Base-by-base conservation (phyloP, 768 basidiomycete species). In the Tricholoma hemisulphureum region DNA sequence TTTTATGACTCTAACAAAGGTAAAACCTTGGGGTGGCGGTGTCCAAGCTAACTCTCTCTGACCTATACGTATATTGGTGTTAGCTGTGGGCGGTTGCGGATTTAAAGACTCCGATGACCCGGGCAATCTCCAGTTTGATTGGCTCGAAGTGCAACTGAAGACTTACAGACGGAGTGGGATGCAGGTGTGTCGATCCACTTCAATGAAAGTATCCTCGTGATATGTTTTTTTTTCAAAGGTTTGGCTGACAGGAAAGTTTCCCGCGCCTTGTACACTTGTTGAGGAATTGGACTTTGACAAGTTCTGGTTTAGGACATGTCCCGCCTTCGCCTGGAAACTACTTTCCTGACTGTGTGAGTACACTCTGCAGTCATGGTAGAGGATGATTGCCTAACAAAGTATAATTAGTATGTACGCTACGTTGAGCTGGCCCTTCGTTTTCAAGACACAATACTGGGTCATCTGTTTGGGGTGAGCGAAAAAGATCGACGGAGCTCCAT, bases 1-100 rank as follows among this genome's bases (percentile, higher is more conserved):
- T 95, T 91, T 75, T 95, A 89, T 70, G 89, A 92, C 69, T 86
- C 89, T 13, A 95, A 95, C 71, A 90, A 91, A 76, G 88, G 91
- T 88, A 53, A 57, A 77, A 62, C 31, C 26, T 18, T 29, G n/a
- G 16, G n/a, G 3, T 35, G 53, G 41, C 45, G 16, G 37, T 57
- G 39, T 18, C 41, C 26, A 28, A 26, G 29, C 23, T 26, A 49
- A 34, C 23, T 53, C 53, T 45, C 29, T 55, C 50, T 34, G 51
- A 28, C 56, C 57, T 29, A 55, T 67, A 20, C 24, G 51, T 66
- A 52, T 52, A 24, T 53, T 26, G 32, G 49, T 37, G n/a, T 16
- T 61, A 93, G 92, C 87, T 62, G 89, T 91, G 39, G 81, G 84
- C 63, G 92, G 92, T 14, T 94, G 93, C 67, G 74, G 75, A 55